Base-by-base conservation (phyloP, 306 rosid species). In the Calophaca sinica region DNA sequence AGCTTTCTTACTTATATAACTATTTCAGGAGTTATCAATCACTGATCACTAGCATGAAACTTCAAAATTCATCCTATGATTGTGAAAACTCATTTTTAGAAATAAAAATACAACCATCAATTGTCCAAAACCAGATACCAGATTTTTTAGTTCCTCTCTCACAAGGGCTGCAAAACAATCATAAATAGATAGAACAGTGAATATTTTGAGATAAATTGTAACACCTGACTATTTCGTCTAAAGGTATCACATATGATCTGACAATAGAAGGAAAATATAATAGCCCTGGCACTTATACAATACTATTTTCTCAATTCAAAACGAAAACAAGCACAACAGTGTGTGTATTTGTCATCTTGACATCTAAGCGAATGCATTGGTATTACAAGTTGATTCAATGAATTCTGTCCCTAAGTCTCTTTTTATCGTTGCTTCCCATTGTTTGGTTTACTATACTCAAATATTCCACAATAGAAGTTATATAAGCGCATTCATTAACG, bases 261-360 rank as follows among this genome's bases (percentile, higher is more conserved):
- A 33, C 33, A 33, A 29, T 41, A 50, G 35, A 76, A 44, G 70
- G 42, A 68, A 58, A 14, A 67, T 13, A 20, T 28, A 65, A 80
- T 38, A 58, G 15, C 29, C 26, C 63, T 13, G 39, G 64, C 8
- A 38, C 51, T 66, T 39, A 59, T 55, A 55, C 31, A 28, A 46
- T 50, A 60, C 42, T 31, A 55, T 28, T 42, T n/a, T 60, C 6
- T 49, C 11, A 60, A 6, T 46, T 50, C 9, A 13, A 61, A 44
- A 32, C 29, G 8, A 65, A 60, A 35, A 60, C 15, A 12, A 2
- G 12, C 66, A 52, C 4, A 7, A 9, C 29, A 54, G 41, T 62
- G 39, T 31, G 31, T 7, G 45, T 11, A 15, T 50, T 39, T 62
- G 59, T 63, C 51, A 70, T 41, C 41, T 9, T 70, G 77, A 29